Percentiles rank a stretch among this genome's conserved stretches.
Conservation (phyloP, 805 yeast genomes). For the Metschnikowia aberdeeniae region DNA sequence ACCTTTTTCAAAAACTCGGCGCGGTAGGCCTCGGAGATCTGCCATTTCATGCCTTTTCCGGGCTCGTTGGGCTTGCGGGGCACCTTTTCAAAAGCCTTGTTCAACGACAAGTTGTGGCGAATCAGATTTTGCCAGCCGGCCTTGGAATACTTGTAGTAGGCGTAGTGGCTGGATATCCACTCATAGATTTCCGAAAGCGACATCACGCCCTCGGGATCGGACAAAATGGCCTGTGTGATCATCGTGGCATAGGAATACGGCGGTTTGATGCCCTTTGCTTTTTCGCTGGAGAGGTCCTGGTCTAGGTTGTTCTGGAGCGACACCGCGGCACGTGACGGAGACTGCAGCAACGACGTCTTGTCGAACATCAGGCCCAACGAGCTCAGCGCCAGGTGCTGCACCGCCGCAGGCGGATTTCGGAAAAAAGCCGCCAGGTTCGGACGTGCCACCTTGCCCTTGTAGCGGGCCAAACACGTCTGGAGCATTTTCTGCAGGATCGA, state of each 20-base stretch:
- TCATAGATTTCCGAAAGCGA: conserved; percentile 88
- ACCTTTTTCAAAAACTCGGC: conserved; percentile 81
- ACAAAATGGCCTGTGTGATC: conserved; percentile 95
- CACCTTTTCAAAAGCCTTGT: conserved; percentile 96
- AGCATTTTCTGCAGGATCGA: conserved; percentile 50
- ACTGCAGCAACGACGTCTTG: conserved; percentile 35
- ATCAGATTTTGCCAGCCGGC: conserved; percentile 99
- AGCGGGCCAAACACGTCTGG: conserved; percentile 32
- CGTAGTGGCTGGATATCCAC: conserved; percentile 84
- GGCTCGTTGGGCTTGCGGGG: conserved; percentile 95
- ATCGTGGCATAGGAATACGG: conserved; percentile 96
- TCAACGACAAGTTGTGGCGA: conserved; percentile 88
- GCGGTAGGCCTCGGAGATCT: conserved; percentile 78
- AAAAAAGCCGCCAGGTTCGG: conserved; percentile 4
- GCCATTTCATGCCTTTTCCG: conserved; percentile 99
- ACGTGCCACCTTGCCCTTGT: conserved; percentile 22
- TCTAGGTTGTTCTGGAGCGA: conserved; percentile 44
- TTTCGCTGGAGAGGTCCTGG: conserved; percentile 80
- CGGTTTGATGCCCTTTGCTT: conserved; percentile 89
- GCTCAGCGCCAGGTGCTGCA: background rate
- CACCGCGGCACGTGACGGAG: conserved; percentile 38
- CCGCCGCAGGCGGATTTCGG: background rate
- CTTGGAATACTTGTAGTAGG: conserved; percentile 86
- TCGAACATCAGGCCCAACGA: conserved; percentile 52
- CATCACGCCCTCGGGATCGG: conserved; percentile 82